Evolutionary conservation across 2,329 filamentous ascomycete genomes (phyloP).

Genomic region (Neodidymelliopsis sp.): DNA sequence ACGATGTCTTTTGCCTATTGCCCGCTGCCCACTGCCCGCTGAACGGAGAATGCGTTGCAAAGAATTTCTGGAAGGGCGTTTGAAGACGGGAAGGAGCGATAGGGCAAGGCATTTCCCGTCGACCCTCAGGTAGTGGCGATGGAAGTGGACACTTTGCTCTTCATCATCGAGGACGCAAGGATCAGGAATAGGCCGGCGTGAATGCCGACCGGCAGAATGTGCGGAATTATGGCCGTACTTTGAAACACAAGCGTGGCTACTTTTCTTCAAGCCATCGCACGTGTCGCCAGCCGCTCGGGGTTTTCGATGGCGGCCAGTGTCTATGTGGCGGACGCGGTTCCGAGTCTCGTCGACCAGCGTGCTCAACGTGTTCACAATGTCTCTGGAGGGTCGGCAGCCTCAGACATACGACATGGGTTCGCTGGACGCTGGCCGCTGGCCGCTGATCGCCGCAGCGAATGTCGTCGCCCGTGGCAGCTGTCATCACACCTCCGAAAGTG

Average conservation of each 20-base stretch:
- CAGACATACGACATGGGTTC: constrained; percentile 2
- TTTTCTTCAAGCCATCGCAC: constrained; percentile 18
- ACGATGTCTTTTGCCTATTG: not conserved
- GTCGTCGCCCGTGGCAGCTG: constrained; percentile 9
- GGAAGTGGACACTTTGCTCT: not conserved
- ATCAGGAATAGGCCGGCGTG: constrained; percentile 12
- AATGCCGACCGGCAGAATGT: constrained; percentile 4
- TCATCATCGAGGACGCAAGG: constrained; percentile 6
- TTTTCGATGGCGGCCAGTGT: constrained; percentile 18
- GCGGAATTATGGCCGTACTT: constrained; percentile 9
- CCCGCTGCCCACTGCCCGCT: not conserved
- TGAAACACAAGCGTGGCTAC: constrained; percentile 20
- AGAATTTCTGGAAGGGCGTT: constrained; percentile 9
- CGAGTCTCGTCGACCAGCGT: constrained; percentile 10
- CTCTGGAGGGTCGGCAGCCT: not conserved
- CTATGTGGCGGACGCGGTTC: constrained; percentile 18
- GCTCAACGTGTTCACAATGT: not conserved
- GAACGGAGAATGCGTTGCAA: not conserved
- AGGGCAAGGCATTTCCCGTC: constrained; percentile 1
- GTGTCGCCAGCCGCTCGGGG: constrained; percentile 24
- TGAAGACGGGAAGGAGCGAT: constrained; percentile 3
- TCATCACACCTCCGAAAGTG: constrained; percentile 4
- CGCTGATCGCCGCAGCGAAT: constrained; percentile 6
- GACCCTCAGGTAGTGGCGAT: constrained; percentile 10
- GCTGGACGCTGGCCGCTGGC: constrained; percentile 3